Evolutionary conservation across 495 filamentous ascomycete species (phyloP), one percentile per base, ranked within the genome.

Genomic region (Penicillium egyptiacum): DNA sequence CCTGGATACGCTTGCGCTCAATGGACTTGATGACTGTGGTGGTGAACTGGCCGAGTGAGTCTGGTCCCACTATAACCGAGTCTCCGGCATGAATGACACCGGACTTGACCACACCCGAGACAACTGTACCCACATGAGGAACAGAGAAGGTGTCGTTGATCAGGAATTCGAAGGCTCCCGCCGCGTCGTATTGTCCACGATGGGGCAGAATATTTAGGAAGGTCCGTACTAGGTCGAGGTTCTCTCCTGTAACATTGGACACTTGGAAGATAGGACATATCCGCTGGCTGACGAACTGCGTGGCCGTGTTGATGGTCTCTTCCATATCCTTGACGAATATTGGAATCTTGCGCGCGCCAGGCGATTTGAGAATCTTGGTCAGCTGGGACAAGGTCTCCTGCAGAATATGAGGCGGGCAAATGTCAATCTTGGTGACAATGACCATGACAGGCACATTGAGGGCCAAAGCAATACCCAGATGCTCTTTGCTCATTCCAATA

Each of bases 91-190:
- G 94, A 28, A 98, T 86, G 25, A 96, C 87, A 33, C 85, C 80
- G 28, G 75, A 72, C 68, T 96, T 96, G 52, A 97, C 88, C 40
- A 98, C 92, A 0, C 94, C 94, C 28, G 90, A 91, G 9, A 98
- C 92, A 2, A 98, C 94, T 0, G 94, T 98, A 22, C 94, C 94
- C 9, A 96, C 92, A 66, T 97, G 96, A 5, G 94, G 94, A 9
- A 98, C 94, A n/a, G 92, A 96, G 78, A 98, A 98, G 8, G 90
- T 97, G 72, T 98, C 94, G 68, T 98, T 98, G 67, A 98, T 83
- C 56, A 96, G 86, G 64, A 96, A 96, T 65, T 98, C 94, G 69
- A 98, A 96, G 0, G 93, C 84, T 0, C 88, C 92, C 39, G 90
- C 83, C 6, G 86, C 77, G 64, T 98, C 86, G 68, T 98, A 98